phyloP scores from a whole-genome alignment of 306 rosid genomes.

The Cucurbita ficifolia region DNA sequence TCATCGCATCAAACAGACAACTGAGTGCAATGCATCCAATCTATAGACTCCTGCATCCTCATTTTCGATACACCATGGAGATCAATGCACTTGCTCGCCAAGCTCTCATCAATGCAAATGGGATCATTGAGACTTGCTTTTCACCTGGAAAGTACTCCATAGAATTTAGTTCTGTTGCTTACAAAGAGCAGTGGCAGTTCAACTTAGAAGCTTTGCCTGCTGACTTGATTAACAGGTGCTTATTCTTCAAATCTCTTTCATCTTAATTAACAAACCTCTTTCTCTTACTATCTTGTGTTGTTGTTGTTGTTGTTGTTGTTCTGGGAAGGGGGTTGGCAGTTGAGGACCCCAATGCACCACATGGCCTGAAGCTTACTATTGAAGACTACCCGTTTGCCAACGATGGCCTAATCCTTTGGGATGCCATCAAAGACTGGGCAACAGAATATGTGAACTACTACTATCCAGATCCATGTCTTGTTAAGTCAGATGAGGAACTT shows the following conservation, averaged over 20 bases:
- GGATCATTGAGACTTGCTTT: constrained; percentile 44
- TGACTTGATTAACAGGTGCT: constrained; percentile 42
- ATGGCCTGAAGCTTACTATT: constrained; percentile 49
- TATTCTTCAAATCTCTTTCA: too few relatives aligned
- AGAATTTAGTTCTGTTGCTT: constrained; percentile 42
- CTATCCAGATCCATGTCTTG: constrained; percentile 24
- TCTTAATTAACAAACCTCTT: too few relatives aligned
- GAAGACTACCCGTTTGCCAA: constrained; percentile 68
- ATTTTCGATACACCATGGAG: constrained; percentile 84
- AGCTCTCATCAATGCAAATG: constrained; percentile 41
- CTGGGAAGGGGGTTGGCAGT: constrained; percentile 47
- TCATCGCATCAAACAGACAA: constrained; percentile 68
- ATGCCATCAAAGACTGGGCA: constrained; percentile 45
- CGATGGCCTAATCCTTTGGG: constrained; percentile 62
- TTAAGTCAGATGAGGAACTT: constrained; percentile 46
- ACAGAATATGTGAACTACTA: constrained; percentile 47
- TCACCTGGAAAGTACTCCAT: constrained; percentile 34
- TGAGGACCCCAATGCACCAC: constrained; percentile 52
- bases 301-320: neutral
- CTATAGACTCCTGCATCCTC: constrained; percentile 60
- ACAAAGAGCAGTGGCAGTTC: constrained; percentile 56
- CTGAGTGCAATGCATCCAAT: constrained; percentile 79
- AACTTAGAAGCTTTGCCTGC: constrained; percentile 50
- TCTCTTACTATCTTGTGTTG: too few relatives aligned
- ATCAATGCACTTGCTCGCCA: constrained; percentile 73